Conservation (phyloP, 352 stramenopile genomes). For the Pythium monospermum region DNA sequence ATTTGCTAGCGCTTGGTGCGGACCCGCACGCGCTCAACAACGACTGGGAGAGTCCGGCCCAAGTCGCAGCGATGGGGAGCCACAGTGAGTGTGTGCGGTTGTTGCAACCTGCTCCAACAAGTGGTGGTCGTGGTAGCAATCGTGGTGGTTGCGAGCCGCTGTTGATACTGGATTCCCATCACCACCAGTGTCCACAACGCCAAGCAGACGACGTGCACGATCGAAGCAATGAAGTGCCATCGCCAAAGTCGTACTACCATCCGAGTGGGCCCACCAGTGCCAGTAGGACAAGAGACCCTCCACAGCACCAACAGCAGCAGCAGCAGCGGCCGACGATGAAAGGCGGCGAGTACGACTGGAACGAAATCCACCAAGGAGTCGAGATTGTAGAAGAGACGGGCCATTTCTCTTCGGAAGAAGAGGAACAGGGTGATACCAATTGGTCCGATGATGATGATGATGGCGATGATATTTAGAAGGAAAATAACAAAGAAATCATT, state of each 20-base stretch:
- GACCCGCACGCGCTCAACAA: constrained; percentile 43
- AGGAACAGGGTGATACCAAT: constrained; percentile 24
- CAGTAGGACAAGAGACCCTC: not conserved
- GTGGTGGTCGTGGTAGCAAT: not conserved
- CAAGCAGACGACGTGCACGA: not conserved
- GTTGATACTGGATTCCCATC: too few species aligned
- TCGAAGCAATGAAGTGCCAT: constrained; percentile 5
- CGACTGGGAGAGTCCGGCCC: constrained; percentile 49
- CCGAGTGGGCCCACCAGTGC: not conserved
- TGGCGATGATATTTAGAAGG: too few species aligned
- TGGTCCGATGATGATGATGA: constrained; percentile 5
- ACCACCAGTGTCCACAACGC: too few species aligned
- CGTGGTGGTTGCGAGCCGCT: too few species aligned
- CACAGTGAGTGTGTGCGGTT: constrained; percentile 47
- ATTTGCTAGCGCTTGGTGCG: constrained; percentile 39
- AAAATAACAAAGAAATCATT: not conserved
- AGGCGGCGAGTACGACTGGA: constrained; percentile 34
- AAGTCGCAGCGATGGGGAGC: constrained; percentile 39
- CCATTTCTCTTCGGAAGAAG: constrained; percentile 67
- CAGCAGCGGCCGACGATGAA: too few species aligned
- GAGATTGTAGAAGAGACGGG: constrained; percentile 73
- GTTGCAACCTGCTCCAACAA: constrained; percentile 18
- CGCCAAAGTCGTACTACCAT: constrained; percentile 25
- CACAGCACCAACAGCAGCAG: too few species aligned
- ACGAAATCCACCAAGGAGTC: constrained; percentile 62